Percentiles rank a stretch among this genome's conserved stretches.
These are phyloP conservation scores for Leccinum proliferum DNA, from an alignment of 1,284 basidiomycete genomes.

Conservation along the genomic window DNA sequence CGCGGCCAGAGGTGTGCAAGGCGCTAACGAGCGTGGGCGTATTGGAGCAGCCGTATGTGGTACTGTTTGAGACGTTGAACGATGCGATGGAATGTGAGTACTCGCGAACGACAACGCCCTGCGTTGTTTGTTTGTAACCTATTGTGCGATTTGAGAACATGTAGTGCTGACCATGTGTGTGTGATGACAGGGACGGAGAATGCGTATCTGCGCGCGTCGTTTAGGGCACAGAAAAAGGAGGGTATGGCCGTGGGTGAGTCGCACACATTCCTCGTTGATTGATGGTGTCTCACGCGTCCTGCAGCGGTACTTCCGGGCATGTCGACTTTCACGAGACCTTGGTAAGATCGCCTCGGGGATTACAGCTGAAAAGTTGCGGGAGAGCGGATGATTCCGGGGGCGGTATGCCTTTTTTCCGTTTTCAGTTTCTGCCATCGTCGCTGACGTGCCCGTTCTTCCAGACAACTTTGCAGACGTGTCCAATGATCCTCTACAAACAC, in stretches of 20 bases:
- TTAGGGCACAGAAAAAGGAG: conserved; percentile 56
- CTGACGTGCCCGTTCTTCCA: conserved; percentile 4
- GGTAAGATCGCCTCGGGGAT: conserved; percentile 68
- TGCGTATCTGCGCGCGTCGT: conserved; percentile 76
- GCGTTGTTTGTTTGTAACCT: conserved; percentile 1
- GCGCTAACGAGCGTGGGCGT: conserved; percentile 74
- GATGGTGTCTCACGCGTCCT: not conserved
- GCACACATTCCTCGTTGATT: conserved; percentile 2
- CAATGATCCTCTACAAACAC: conserved; percentile 56
- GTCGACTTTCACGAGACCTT: conserved; percentile 48
- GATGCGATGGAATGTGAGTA: conserved; percentile 88
- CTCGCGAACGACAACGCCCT: conserved; percentile 4
- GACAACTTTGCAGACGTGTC: conserved; percentile 21
- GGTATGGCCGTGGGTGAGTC: conserved; percentile 30
- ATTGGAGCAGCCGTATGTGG: conserved; percentile 72
- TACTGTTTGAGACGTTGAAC: conserved; percentile 81
- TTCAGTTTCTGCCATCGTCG: not conserved
- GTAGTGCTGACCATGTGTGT: conserved; percentile 13
- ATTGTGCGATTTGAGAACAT: not conserved
- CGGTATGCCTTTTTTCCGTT: conserved; percentile 33
- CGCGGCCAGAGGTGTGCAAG: conserved; percentile 56
- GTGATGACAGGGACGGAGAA: conserved; percentile 75
- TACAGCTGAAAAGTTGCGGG: conserved; percentile 76
- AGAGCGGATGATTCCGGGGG: conserved; percentile 55
- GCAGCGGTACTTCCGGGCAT: conserved; percentile 53